Percentiles rank a stretch among this genome's conserved stretches.
Conservation (phyloP, 805 yeast species). For the Sporopachydermia quercuum region DNA sequence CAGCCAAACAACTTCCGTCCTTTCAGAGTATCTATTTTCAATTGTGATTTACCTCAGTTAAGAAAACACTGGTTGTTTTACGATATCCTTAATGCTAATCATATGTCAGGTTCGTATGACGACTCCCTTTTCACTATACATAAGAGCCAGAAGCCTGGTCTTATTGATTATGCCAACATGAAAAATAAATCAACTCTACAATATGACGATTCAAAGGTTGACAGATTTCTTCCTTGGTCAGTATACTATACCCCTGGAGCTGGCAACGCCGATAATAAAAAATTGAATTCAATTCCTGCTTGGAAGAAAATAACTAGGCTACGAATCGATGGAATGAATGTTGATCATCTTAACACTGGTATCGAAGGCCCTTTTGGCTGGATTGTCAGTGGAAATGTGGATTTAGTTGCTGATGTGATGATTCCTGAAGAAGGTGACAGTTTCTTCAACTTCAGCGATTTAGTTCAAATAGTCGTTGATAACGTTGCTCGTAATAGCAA, state of each 20-base stretch:
- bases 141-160: slow-evolving; percentile 41
- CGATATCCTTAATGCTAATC: slow-evolving; percentile 72
- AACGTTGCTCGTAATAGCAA: not conserved
- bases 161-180: slow-evolving; percentile 14
- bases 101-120: slow-evolving; percentile 84
- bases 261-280: slow-evolving; percentile 10
- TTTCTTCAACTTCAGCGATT: slow-evolving; percentile 20
- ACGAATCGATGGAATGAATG: slow-evolving; percentile 69
- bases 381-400: slow-evolving; percentile 87
- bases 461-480: slow-evolving; percentile 16
- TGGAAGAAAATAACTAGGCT: slow-evolving; percentile 60
- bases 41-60: slow-evolving; percentile 63
- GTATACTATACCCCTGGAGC: slow-evolving; percentile 3
- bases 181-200: slow-evolving; percentile 9
- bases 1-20: slow-evolving; percentile 78
- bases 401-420: slow-evolving; percentile 82
- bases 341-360: slow-evolving; percentile 85
- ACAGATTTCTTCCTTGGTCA: slow-evolving; percentile 4
- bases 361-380: slow-evolving; percentile 94
- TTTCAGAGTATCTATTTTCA: slow-evolving; percentile 76
- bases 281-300: slow-evolving; percentile 9
- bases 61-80: slow-evolving; percentile 90
- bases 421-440: slow-evolving; percentile 54
- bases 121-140: slow-evolving; percentile 87
- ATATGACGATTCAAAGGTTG: no score